A percentile compares a stretch with the other conserved stretches of the same genome.
Evolutionary conservation across 257 asterid genomes (phyloP).

Genomic region (Lithospermum erythrorhizon): DNA sequence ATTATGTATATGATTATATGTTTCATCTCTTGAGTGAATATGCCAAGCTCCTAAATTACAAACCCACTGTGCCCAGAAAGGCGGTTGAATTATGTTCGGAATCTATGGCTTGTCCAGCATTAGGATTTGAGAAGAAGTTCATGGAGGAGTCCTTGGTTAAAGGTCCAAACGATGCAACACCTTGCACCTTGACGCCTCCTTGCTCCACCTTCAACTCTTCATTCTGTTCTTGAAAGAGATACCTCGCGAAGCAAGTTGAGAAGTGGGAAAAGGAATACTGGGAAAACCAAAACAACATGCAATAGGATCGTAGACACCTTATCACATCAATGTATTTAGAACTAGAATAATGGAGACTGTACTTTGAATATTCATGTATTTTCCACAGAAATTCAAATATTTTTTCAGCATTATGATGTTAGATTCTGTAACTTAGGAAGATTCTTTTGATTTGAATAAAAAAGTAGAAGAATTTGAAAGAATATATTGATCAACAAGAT

Average conservation of each 20-base stretch:
- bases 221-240: slow-evolving; percentile 30
- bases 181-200: slow-evolving; percentile 73
- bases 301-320: neutral
- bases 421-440: neutral
- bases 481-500: neutral
- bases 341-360: neutral
- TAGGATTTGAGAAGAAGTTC: slow-evolving; percentile 41
- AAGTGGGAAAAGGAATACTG: slow-evolving; percentile 55
- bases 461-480: neutral
- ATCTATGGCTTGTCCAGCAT: slow-evolving; percentile 46
- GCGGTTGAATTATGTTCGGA: slow-evolving; percentile 70
- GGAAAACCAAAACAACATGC: slow-evolving; percentile 20
- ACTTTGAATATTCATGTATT: neutral
- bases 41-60: slow-evolving; percentile 58
- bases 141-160: slow-evolving; percentile 52
- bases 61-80: slow-evolving; percentile 39
- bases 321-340: neutral
- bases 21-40: slow-evolving; percentile 59
- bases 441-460: neutral
- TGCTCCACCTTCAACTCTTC: slow-evolving; percentile 45
- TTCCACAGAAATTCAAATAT: neutral
- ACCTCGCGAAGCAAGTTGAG: slow-evolving; percentile 43
- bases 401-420: neutral
- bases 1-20: slow-evolving; percentile 79
- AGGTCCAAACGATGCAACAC: slow-evolving; percentile 30